Evolutionary conservation across 225 moss, liverwort and hornwort genomes (phyloP).

Genomic region (Rhytidiadelphus loreus): DNA sequence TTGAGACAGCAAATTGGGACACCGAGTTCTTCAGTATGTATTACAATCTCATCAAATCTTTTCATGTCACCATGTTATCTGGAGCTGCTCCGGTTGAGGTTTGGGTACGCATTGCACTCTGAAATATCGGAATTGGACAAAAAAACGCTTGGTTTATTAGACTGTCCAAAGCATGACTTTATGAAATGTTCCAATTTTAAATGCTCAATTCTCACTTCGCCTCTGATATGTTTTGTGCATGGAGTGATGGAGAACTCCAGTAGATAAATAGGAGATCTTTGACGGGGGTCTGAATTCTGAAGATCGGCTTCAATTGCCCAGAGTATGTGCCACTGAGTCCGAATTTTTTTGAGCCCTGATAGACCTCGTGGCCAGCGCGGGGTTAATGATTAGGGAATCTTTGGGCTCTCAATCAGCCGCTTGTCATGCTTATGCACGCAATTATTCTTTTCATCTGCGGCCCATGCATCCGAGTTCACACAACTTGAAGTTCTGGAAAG

Average conservation of each 20-base stretch:
- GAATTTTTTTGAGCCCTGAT: neutral
- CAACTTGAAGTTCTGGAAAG: neutral
- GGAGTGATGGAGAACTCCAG: neutral
- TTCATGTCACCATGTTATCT: neutral
- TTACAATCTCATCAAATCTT: neutral
- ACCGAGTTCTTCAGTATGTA: neutral
- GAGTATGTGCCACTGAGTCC: neutral
- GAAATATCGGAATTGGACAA: neutral
- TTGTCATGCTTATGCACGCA: neutral
- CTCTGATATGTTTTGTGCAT: neutral
- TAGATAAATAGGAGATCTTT: neutral
- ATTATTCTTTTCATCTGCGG: neutral
- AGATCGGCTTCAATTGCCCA: neutral
- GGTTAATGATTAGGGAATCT: neutral
- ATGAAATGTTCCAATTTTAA: neutral
- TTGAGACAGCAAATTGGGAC: neutral
- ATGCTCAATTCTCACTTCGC: neutral
- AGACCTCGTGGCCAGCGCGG: neutral
- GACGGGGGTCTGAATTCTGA: neutral
- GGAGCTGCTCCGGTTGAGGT: neutral
- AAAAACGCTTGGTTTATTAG: neutral
- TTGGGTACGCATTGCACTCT: neutral
- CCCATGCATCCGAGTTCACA: neutral
- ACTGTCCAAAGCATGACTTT: neutral
- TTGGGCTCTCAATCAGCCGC: neutral